Conservation (phyloP, 2,329 filamentous ascomycete genomes). For the Cladophialophora yegresii region DNA sequence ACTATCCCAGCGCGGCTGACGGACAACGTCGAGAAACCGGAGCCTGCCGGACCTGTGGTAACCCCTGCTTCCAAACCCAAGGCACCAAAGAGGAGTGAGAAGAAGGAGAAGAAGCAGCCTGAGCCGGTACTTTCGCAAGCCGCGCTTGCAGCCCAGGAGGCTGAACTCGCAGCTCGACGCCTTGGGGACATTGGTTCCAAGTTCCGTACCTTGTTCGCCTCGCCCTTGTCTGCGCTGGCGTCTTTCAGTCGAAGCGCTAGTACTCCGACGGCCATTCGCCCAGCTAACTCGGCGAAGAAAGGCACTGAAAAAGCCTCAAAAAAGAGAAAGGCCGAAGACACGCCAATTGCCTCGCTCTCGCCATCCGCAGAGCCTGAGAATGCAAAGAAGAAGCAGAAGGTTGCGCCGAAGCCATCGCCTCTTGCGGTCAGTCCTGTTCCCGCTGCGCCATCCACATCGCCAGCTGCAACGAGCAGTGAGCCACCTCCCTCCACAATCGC, state of each 20-base stretch:
- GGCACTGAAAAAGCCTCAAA: conserved; percentile 39
- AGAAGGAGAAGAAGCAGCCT: conserved; percentile 59
- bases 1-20: background rate
- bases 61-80: conserved; percentile 27
- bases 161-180: conserved; percentile 44
- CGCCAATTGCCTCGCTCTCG: conserved; percentile 40
- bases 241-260: conserved; percentile 36
- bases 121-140: conserved; percentile 51
- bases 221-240: conserved; percentile 36
- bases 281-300: conserved; percentile 35
- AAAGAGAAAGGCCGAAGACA: conserved; percentile 60
- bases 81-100: conserved; percentile 56
- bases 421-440: conserved; percentile 43
- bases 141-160: conserved; percentile 44
- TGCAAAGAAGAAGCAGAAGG: conserved; percentile 44
- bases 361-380: conserved; percentile 37
- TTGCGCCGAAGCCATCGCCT: conserved; percentile 39
- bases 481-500: conserved; percentile 14
- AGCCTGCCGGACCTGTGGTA: conserved; percentile 1
- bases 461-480: conserved; percentile 39
- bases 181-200: conserved; percentile 44
- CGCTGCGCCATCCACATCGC: conserved; percentile 46
- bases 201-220: conserved; percentile 43
- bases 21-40: conserved; percentile 47
- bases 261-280: conserved; percentile 34